A percentile compares a stretch with the other conserved stretches of the same genome.
Conservation (phyloP, 306 rosid species). For the Quercus alba region DNA sequence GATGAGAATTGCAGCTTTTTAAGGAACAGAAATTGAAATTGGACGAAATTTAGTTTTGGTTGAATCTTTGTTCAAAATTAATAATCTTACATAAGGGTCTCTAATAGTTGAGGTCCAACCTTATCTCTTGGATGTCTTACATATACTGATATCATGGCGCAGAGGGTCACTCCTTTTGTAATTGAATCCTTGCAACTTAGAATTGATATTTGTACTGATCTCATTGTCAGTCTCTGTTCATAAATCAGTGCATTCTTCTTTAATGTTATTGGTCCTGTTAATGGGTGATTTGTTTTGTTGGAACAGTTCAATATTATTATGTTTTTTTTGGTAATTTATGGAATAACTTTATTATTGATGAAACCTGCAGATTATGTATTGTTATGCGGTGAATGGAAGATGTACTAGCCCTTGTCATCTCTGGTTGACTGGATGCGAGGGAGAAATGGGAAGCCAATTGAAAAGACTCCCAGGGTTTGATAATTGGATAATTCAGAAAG, state of each 20-base stretch:
- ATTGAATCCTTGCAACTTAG: background rate
- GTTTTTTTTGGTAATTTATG: background rate
- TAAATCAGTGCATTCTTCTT: background rate
- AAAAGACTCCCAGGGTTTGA: slow-evolving; percentile 74
- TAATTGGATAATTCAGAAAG: slow-evolving; percentile 80
- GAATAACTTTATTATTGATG: background rate
- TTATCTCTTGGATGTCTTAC: too few relatives aligned
- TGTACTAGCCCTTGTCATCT: slow-evolving; percentile 71
- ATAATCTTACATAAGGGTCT: too few relatives aligned
- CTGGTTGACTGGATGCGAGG: slow-evolving; percentile 83
- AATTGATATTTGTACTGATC: background rate
- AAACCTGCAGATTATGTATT: slow-evolving; percentile 74
- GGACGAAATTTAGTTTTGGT: too few relatives aligned
- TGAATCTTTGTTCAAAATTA: too few relatives aligned
- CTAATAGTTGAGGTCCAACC: too few relatives aligned
- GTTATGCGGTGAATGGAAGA: slow-evolving; percentile 82
- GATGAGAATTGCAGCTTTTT: too few relatives aligned
- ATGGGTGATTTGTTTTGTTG: background rate
- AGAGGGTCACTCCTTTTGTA: too few relatives aligned
- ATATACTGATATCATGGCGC: too few relatives aligned
- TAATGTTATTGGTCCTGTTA: background rate
- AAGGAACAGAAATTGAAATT: too few relatives aligned
- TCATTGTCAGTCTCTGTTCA: background rate
- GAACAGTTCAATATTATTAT: background rate
- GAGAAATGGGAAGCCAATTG: slow-evolving; percentile 67